Evolutionary conservation across 2,329 filamentous ascomycete genomes (phyloP).

Genomic region (Capronia coronata): DNA sequence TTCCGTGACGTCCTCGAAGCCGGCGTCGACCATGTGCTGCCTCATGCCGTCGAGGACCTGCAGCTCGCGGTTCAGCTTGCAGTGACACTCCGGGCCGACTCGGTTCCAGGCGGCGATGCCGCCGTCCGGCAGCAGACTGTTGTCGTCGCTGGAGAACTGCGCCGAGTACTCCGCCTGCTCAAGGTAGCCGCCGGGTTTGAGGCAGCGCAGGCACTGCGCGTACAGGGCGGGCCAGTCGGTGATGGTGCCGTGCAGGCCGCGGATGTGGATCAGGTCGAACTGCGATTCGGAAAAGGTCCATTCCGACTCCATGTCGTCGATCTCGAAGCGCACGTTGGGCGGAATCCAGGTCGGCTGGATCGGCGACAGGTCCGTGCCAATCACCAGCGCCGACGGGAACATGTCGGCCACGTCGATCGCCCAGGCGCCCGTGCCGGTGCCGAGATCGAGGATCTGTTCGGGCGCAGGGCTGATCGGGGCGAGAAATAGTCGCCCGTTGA

Average conservation of each 20-base stretch:
- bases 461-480: slow-evolving; percentile 34
- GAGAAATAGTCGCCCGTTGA: slow-evolving; percentile 34
- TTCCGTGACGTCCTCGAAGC: slow-evolving; percentile 32
- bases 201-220: slow-evolving; percentile 26
- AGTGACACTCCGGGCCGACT: slow-evolving; percentile 31
- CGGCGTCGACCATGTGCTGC: slow-evolving; percentile 30
- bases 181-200: slow-evolving; percentile 39
- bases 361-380: slow-evolving; percentile 29
- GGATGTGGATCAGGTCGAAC: slow-evolving; percentile 57
- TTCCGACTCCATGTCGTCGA: slow-evolving; percentile 53
- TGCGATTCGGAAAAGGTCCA: slow-evolving; percentile 50
- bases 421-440: slow-evolving; percentile 21
- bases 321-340: slow-evolving; percentile 51
- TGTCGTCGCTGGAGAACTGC: slow-evolving; percentile 31
- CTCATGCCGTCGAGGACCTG: slow-evolving; percentile 24
- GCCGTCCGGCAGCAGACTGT: slow-evolving; percentile 32
- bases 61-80: slow-evolving; percentile 32
- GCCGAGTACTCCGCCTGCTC: slow-evolving; percentile 31
- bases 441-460: slow-evolving; percentile 31
- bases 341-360: slow-evolving; percentile 40
- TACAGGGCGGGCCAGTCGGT: slow-evolving; percentile 46
- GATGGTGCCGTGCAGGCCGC: slow-evolving; percentile 53
- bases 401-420: slow-evolving; percentile 32
- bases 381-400: slow-evolving; percentile 28
- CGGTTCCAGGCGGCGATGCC: slow-evolving; percentile 27